These are phyloP conservation scores for Colletotrichum lupini DNA, from an alignment of 2,329 filamentous ascomycete species.

Conservation along the genomic window DNA sequence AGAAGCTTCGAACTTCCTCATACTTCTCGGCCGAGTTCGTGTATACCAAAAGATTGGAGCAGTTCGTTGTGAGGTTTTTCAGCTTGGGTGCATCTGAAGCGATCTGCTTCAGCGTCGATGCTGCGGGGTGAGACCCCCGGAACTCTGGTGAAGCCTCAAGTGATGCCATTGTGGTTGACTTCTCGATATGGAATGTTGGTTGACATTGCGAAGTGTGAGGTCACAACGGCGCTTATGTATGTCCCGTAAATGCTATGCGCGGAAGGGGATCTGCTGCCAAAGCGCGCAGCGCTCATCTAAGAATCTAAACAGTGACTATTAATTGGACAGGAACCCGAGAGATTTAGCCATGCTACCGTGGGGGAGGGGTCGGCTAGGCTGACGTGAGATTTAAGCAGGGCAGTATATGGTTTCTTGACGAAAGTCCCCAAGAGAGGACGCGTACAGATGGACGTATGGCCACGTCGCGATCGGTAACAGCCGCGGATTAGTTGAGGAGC, in stretches of 20 bases:
- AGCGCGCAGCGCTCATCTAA: neutral
- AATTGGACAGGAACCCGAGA: neutral
- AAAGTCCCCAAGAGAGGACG: neutral
- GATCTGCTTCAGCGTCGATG: slow-evolving; percentile 14
- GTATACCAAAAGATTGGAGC: slow-evolving; percentile 16
- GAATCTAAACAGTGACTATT: neutral
- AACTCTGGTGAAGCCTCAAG: slow-evolving; percentile 25
- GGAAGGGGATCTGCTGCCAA: neutral
- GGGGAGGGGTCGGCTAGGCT: neutral
- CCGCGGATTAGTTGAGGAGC: neutral
- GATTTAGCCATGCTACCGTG: neutral
- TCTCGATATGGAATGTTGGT: neutral
- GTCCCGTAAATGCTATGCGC: neutral
- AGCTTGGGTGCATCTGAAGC: slow-evolving; percentile 12
- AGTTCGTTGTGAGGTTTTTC: neutral
- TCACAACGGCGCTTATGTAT: neutral
- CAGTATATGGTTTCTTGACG: neutral
- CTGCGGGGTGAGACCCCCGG: slow-evolving; percentile 8
- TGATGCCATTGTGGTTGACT: neutral
- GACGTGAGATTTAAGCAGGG: neutral
- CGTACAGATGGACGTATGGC: neutral
- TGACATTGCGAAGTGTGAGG: neutral
- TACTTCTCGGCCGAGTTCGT: slow-evolving; percentile 13
- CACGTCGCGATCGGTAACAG: neutral
- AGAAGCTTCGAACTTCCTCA: slow-evolving; percentile 3